Base-by-base conservation (phyloP, 371 early-diverging fungal genomes). In the Parasitella parasitica region DNA sequence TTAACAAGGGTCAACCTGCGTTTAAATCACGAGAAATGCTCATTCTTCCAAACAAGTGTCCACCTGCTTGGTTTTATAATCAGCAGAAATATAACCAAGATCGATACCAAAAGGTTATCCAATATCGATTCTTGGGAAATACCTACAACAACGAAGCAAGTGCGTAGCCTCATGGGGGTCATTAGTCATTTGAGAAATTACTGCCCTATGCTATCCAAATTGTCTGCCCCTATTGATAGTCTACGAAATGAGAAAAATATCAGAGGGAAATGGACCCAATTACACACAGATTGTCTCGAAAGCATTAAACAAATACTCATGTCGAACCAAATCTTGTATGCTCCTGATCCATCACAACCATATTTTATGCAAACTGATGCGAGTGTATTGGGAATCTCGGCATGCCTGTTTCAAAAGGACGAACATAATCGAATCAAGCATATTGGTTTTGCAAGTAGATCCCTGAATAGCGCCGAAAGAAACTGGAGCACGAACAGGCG, bases 101-200 rank as follows among this genome's bases (percentile, higher is more conserved):
- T 68, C 2, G 69, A 58, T 27, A 26, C 22, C 4, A 26, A 35
- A 20, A 70, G 64, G 16, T 13, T 70, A 8, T 51, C 60, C 7
- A 46, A 58, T 51, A 24, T 46, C 34, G 49, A 51, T n/a, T 32
- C 70, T 24, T 60, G 66, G 56, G 41, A 30, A n/a, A 15, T 30
- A 22, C 67, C 70, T 13, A 39, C 37, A 39, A 59, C 18, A 20
- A 34, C 26, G 12, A 71, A 61, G 16, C 54, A 71, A 37, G 36
- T 67, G 4, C 64, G 65, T 52, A 38, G 43, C 4, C 65, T 73
- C 20, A 15, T 67, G 48, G 70, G 69, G 6, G 37, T 59, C 13
- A 56, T 70, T 36, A 64, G 64, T 18, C 66, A 54, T 48, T 66
- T 71, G 30, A 24, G 67, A 36, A 63, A 66, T 6, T 64, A 48